Evolutionary conservation across 2,329 filamentous ascomycete genomes (phyloP).

Genomic region (Aspergillus terreus): DNA sequence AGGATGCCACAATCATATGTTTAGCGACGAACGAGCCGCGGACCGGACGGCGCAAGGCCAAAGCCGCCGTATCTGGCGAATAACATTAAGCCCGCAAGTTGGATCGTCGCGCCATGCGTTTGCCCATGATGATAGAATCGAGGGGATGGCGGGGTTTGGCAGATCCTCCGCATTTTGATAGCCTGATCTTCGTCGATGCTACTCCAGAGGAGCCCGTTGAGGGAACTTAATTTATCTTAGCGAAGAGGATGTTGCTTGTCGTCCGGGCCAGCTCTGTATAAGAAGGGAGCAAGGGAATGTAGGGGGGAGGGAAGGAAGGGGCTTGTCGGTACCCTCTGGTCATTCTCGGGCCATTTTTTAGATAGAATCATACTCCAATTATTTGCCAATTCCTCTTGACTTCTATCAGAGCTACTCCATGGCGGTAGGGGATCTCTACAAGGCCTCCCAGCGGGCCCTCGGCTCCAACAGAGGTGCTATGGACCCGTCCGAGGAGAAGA

Average conservation of each 20-base stretch:
- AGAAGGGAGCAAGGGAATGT: neutral
- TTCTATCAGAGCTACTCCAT: neutral
- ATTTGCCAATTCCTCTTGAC: neutral
- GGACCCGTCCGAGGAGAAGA: neutral
- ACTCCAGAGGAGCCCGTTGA: neutral
- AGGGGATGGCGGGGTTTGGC: constrained; percentile 6
- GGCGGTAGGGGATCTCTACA: constrained; percentile 12
- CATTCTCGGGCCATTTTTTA: neutral
- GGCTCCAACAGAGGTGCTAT: constrained; percentile 1
- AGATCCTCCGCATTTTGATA: constrained; percentile 7
- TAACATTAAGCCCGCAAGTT: neutral
- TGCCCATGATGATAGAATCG: neutral
- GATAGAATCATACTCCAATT: neutral
- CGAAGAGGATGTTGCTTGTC: neutral
- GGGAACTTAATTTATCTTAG: neutral
- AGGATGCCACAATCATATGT: neutral
- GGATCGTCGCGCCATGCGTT: constrained; percentile 1
- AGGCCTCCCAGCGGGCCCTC: constrained; percentile 1
- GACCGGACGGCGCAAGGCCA: neutral
- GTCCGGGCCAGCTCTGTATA: neutral
- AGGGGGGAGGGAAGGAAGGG: neutral
- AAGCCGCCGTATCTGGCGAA: neutral
- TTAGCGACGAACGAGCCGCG: neutral
- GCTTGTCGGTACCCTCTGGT: neutral
- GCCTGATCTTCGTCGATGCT: neutral